Percentiles rank a stretch among this genome's conserved stretches.
Conservation (phyloP, 345 rosid genomes). For the Punica granatum region DNA sequence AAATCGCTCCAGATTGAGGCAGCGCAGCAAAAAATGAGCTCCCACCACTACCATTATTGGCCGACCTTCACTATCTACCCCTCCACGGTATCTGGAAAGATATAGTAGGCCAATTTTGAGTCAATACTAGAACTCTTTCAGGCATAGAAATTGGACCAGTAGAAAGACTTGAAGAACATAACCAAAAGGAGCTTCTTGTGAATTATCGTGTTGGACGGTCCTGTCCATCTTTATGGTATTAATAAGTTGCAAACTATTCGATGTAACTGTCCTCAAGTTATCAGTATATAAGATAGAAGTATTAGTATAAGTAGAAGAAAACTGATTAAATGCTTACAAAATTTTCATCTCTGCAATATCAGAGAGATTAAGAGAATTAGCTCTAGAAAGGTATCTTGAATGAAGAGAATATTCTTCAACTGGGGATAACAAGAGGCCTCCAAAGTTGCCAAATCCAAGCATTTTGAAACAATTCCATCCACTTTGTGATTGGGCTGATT, state of each 20-base stretch:
- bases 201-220: neutral
- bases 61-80: conserved; percentile 87
- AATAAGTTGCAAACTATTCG: neutral
- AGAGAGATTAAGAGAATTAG: conserved; percentile 84
- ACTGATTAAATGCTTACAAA: conserved; percentile 47
- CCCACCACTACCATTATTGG: conserved; percentile 99
- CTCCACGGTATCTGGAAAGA: conserved; percentile 80
- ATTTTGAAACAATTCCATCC: conserved; percentile 80
- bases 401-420: conserved; percentile 96
- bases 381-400: conserved; percentile 93
- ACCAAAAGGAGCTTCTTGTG: neutral
- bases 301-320: neutral
- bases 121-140: neutral
- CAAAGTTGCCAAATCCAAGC: conserved; percentile 91
- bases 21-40: conserved; percentile 90
- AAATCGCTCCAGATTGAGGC: conserved; percentile 92
- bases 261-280: neutral
- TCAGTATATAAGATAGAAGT: neutral
- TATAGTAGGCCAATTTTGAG: conserved; percentile 10
- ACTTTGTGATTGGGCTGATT: conserved; percentile 69
- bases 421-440: conserved; percentile 70
- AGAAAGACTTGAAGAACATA: neutral
- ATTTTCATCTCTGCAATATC: conserved; percentile 98
- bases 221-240: neutral
- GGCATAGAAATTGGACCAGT: neutral